Evolutionary conservation across 257 asterid species (phyloP), one percentile per base, ranked within the genome.

Genomic region (Hygrophila difformis): DNA sequence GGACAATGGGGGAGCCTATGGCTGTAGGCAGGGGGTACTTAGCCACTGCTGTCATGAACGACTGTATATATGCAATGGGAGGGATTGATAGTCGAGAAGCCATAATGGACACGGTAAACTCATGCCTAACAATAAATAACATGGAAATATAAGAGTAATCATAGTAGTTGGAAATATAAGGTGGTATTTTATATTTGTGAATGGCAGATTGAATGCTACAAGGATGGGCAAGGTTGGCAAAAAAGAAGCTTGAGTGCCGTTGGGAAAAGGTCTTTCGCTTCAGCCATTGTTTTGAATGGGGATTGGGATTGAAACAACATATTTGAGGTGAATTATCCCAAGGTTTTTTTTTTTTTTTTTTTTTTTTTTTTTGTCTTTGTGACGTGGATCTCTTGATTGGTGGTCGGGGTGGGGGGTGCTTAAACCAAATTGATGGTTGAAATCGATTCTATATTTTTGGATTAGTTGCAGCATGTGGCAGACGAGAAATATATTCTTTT

Each of bases 201-300:
- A 47, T 50, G 68, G 10, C 87, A 84, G 97, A 35, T 84, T 50
- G 96, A 89, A 51, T 56, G 71, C 44, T 89, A 75, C 78, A 61
- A 62, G 70, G 93, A 89, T 36, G 94, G 85, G 31, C 51, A 60
- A 61, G 92, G 93, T 10, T 89, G 98, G 96, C 53, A 69, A 28
- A 48, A 42, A 40, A 65, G 64, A 46, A 65, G 63, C 34, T 56
- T 40, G 79, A 62, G 28, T 33, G 83, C 79, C 8, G 56, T 83
- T 3, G 82, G 95, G 18, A 63, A 52, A 51, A 81, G 79, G 62
- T 69, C 79, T 56, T 82, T 85, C 39, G 67, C 77, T 49, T 77
- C 94, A 0, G 86, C 94, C 29, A 57, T 82, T 51, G 85, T 77
- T 39, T 56, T 83, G 37, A 5, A 26, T 5, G 31, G 31, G 31